Evolutionary conservation across 306 rosid genomes (phyloP).

Genomic region (Hylodesmum podocarpum): DNA sequence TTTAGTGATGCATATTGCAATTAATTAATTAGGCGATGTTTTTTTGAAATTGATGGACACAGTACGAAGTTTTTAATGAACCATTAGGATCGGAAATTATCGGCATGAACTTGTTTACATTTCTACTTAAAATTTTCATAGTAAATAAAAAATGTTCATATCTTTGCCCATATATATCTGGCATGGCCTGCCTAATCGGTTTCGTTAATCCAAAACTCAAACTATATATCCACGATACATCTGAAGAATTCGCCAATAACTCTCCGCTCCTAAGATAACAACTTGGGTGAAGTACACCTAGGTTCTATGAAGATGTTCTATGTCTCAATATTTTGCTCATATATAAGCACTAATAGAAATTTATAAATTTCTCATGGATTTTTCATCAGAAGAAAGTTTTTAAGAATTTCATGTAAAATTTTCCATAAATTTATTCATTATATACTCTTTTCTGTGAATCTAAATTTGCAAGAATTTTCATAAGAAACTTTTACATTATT

Average conservation of each 20-base stretch:
- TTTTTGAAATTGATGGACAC: neutral
- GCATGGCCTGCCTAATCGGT: neutral
- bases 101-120: neutral
- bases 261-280: neutral
- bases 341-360: neutral
- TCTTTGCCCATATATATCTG: no score
- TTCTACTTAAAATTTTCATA: neutral
- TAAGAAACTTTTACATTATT: neutral
- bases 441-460: no score
- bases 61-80: neutral
- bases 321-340: neutral
- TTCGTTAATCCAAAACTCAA: neutral
- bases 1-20: neutral
- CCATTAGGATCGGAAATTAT: neutral
- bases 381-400: no score
- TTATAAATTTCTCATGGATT: no score
- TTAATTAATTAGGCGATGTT: neutral
- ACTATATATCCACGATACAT: neutral
- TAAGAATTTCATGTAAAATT: no score
- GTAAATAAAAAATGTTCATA: no score
- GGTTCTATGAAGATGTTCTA: neutral
- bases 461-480: neutral
- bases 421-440: no score
- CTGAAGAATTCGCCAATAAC: neutral
- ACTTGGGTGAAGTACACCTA: neutral